A percentile compares a stretch with the other conserved stretches of the same genome.
phyloP scores from a whole-genome alignment of 2,329 filamentous ascomycete genomes.

The Colletotrichum acutatum region DNA sequence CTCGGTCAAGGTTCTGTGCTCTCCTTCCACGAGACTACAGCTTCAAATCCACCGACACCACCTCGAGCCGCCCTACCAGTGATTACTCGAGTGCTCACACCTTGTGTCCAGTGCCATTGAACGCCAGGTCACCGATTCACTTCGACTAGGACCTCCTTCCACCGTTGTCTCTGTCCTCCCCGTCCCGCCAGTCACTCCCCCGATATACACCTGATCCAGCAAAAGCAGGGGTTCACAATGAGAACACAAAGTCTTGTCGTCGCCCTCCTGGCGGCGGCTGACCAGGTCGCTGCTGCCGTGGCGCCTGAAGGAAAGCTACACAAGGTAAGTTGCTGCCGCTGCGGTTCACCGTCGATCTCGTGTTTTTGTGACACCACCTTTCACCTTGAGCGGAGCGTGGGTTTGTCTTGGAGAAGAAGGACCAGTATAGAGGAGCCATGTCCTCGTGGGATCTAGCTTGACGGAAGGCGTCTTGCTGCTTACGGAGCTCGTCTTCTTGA shows the following conservation, averaged over 20 bases:
- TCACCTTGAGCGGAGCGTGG: not conserved
- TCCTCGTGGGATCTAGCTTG: not conserved
- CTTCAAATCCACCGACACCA: constrained; percentile 5
- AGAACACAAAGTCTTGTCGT: constrained; percentile 24
- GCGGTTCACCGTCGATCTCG: not conserved
- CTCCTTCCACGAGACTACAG: not conserved
- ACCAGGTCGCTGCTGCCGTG: constrained; percentile 15
- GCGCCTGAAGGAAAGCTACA: constrained; percentile 8
- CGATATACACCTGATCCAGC: not conserved
- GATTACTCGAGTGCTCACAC: not conserved
- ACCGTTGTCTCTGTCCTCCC: not conserved
- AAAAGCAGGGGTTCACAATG: constrained; percentile 9
- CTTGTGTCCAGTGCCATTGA: not conserved
- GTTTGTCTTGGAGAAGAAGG: not conserved
- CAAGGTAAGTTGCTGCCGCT: constrained; percentile 26
- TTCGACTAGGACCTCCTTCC: not conserved
- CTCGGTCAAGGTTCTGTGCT: not conserved
- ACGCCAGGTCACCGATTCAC: constrained; percentile 1
- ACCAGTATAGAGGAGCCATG: not conserved
- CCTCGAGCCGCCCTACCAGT: not conserved
- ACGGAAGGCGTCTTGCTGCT: not conserved
- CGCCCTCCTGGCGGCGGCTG: constrained; percentile 22
- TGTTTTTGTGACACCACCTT: not conserved
- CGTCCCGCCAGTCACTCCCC: not conserved
- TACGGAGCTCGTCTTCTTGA: not conserved